A percentile compares a stretch with the other conserved stretches of the same genome.
Evolutionary conservation across 257 asterid species (phyloP).

Genomic region (Scutellaria barbata): DNA sequence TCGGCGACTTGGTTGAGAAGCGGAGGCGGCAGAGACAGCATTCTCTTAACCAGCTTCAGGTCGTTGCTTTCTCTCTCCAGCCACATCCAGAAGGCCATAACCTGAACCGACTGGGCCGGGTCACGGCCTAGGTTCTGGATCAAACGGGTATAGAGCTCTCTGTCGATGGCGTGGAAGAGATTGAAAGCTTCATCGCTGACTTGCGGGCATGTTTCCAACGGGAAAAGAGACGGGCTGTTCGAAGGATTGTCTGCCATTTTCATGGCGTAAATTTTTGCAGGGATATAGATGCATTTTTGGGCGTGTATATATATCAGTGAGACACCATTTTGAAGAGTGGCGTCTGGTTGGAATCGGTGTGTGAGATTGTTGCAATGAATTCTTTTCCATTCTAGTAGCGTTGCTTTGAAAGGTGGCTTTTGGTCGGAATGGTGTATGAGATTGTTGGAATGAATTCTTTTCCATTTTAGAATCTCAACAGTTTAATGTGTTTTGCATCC

Average conservation of each 20-base stretch:
- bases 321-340: conserved; percentile 22
- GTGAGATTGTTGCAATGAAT: conserved; percentile 31
- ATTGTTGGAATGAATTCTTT: conserved; percentile 26
- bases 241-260: conserved; percentile 29
- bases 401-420: conserved; percentile 17
- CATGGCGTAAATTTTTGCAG: too few species aligned
- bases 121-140: conserved; percentile 48
- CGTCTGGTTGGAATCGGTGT: conserved; percentile 23
- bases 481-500: too few species aligned
- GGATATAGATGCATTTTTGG: neutral
- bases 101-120: conserved; percentile 51
- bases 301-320: conserved; percentile 19
- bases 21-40: conserved; percentile 41
- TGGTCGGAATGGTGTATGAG: conserved; percentile 27
- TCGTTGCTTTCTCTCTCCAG: conserved; percentile 46
- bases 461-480: conserved; percentile 26
- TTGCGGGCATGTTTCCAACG: conserved; percentile 31
- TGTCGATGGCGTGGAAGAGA: conserved; percentile 54
- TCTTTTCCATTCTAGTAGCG: conserved; percentile 17
- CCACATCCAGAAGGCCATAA: conserved; percentile 63
- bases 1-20: conserved; percentile 44
- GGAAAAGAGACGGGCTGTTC: conserved; percentile 36
- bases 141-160: conserved; percentile 48
- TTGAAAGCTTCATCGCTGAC: conserved; percentile 57
- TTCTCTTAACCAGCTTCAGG: conserved; percentile 31